These are phyloP conservation scores for Ogataea sp. DNA, from an alignment of 805 yeast species.

Conservation along the genomic window DNA sequence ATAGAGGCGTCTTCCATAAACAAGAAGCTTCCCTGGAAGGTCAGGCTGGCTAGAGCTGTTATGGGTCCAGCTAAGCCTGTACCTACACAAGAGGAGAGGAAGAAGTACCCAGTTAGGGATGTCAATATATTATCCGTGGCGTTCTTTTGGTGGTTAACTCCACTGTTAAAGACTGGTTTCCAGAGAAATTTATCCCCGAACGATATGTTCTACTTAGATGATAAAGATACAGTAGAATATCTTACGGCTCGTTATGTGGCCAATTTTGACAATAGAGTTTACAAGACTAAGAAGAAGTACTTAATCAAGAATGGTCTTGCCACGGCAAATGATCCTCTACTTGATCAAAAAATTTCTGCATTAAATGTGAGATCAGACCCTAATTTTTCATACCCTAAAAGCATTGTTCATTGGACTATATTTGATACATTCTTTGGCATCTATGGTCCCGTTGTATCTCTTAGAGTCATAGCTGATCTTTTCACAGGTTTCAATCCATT, in stretches of 20 bases:
- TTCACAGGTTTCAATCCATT: constrained; percentile 54
- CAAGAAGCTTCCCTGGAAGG: background rate
- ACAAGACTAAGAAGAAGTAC: constrained; percentile 14
- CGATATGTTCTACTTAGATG: constrained; percentile 48
- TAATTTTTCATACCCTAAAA: background rate
- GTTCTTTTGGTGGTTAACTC: constrained; percentile 60
- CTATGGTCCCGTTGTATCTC: background rate
- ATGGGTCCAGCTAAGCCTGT: background rate
- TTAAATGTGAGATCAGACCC: background rate
- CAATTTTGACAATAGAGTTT: constrained; percentile 24
- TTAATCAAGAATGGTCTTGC: background rate
- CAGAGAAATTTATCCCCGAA: constrained; percentile 59
- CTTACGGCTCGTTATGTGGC: constrained; percentile 26
- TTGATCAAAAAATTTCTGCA: background rate
- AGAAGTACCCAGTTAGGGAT: background rate
- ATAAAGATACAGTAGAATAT: constrained; percentile 34
- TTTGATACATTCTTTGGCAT: background rate
- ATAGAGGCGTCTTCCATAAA: background rate
- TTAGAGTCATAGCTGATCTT: background rate
- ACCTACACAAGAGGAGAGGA: background rate
- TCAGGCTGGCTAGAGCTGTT: background rate
- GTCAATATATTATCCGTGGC: background rate
- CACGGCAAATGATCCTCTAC: background rate
- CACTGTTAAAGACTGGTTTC: constrained; percentile 59
- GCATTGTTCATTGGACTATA: background rate